Base-by-base conservation (phyloP, 306 rosid genomes). In the Pueraria montana region DNA sequence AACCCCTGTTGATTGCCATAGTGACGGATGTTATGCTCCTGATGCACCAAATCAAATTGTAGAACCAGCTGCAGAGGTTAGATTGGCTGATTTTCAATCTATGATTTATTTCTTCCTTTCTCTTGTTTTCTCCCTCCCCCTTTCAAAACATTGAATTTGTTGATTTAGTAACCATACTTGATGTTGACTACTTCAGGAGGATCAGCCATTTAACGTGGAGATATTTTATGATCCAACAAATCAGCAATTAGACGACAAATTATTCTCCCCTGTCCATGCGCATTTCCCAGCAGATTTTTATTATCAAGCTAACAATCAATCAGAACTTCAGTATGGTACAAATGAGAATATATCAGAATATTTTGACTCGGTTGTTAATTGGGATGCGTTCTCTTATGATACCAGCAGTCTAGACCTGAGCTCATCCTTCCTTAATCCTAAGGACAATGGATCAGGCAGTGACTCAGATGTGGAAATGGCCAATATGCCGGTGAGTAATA, bases 191-290 rank as follows among this genome's bases (percentile, higher is more conserved):
- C 43, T 83, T 56, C 83, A 82, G 89, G 80, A 65, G 30, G 88
- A 75, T 72, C 83, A 38, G 59, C 83, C 21, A 26, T 68, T 79
- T 66, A 48, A 63, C 56, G 30, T 80, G 68, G 88, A 74, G 71
- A 59, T 80, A 17, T 80, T 85, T 59, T 80, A 21, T 83, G 87
- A 74, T 50, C 83, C 85, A 48, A 80, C 30, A 59, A 20, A 11
- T 21, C 87, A 76, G 86, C 80, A 74, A 52, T 71, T 73, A 38
- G 92, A 90, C 27, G 86, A 85, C 84, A 88, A 72, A 55, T 67
- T 89, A 9, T 89, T 89, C 91, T 87, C 97, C 36, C 98, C 99
- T 6, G 48, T 58, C 79, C 89, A 88, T 66, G 56, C 82, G 4
- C 93, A 89, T 80, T 68, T 90, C 81, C 95, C 82, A 6, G 34